A percentile compares a stretch with the other conserved stretches of the same genome.
Evolutionary conservation across 2,329 filamentous ascomycete genomes (phyloP).

Genomic region (Colletotrichum sp.): DNA sequence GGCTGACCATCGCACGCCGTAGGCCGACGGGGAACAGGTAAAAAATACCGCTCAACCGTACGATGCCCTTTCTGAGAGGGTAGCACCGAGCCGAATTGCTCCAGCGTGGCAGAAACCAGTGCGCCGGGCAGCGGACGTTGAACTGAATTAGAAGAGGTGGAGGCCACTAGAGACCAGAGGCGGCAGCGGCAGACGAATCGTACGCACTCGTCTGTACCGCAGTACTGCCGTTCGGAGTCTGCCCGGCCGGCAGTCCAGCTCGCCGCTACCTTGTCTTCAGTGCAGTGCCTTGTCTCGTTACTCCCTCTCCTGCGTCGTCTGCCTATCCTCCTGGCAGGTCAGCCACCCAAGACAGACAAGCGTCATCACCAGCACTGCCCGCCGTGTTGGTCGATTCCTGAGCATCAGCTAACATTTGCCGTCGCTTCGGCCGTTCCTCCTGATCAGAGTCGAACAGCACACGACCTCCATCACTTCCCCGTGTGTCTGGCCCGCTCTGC

Average conservation of each 20-base stretch:
- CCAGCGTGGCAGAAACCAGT: neutral
- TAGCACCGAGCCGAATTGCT: slow-evolving; percentile 2
- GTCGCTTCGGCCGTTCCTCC: neutral
- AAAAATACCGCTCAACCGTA: slow-evolving; percentile 1
- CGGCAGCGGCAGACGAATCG: neutral
- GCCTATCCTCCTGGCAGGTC: neutral
- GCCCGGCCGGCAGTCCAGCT: slow-evolving; percentile 12
- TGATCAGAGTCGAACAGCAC: neutral
- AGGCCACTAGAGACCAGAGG: slow-evolving; percentile 6
- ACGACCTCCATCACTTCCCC: neutral
- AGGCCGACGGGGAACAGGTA: neutral
- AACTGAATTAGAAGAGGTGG: slow-evolving; percentile 17
- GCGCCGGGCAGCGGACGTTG: slow-evolving; percentile 13
- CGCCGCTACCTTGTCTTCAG: neutral
- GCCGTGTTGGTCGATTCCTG: neutral
- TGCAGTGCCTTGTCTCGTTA: neutral
- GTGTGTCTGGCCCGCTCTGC: neutral
- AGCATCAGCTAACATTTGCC: neutral
- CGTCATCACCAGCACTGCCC: neutral
- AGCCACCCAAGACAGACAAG: neutral
- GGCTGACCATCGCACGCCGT: neutral
- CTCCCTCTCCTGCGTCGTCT: neutral
- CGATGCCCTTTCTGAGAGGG: slow-evolving; percentile 8
- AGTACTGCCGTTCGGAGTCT: slow-evolving; percentile 14
- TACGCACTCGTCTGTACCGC: neutral